These are phyloP conservation scores for Sclerotinia minor DNA, from an alignment of 2,329 filamentous ascomycete species.

Conservation along the genomic window DNA sequence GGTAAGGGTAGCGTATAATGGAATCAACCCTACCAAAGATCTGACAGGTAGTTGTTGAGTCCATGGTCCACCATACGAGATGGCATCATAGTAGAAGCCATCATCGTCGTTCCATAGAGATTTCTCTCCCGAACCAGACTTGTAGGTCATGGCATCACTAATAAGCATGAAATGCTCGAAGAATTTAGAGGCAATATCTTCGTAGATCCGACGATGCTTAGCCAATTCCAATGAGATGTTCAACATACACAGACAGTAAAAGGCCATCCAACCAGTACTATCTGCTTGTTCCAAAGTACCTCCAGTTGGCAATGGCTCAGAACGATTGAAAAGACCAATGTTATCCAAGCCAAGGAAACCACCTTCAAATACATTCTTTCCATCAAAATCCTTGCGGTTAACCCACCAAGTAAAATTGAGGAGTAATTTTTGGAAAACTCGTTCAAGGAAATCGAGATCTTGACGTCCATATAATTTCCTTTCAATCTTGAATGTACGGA, in stretches of 20 bases:
- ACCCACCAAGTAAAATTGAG: slow-evolving; percentile 99
- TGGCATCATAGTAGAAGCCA: slow-evolving; percentile 98
- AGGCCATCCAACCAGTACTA: slow-evolving; percentile 98
- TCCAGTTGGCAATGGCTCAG: slow-evolving; percentile 89
- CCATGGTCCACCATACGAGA: slow-evolving; percentile 92
- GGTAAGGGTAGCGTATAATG: slow-evolving; percentile 87
- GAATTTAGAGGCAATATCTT: slow-evolving; percentile 97
- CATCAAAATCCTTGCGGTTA: slow-evolving; percentile 89
- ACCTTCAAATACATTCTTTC: slow-evolving; percentile 96
- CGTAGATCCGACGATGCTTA: slow-evolving; percentile 91
- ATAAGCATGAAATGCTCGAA: slow-evolving; percentile 99
- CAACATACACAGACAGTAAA: slow-evolving; percentile 94
- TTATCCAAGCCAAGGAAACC: slow-evolving; percentile 96
- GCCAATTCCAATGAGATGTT: slow-evolving; percentile 95
- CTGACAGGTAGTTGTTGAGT: slow-evolving; percentile 89
- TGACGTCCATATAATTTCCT: slow-evolving; percentile 94
- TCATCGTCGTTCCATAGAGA: slow-evolving; percentile 96
- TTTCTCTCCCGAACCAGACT: slow-evolving; percentile 68
- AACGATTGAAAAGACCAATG: slow-evolving; percentile 95
- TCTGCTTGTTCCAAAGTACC: slow-evolving; percentile 94
- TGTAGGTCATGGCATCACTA: slow-evolving; percentile 94
- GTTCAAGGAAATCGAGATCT: slow-evolving; percentile 91
- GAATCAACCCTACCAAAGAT: slow-evolving; percentile 90
- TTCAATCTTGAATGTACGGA: slow-evolving; percentile 97
- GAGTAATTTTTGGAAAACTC: slow-evolving; percentile 92